These are phyloP conservation scores for Gentiana dahurica DNA, from an alignment of 257 asterid genomes.

Conservation along the genomic window DNA sequence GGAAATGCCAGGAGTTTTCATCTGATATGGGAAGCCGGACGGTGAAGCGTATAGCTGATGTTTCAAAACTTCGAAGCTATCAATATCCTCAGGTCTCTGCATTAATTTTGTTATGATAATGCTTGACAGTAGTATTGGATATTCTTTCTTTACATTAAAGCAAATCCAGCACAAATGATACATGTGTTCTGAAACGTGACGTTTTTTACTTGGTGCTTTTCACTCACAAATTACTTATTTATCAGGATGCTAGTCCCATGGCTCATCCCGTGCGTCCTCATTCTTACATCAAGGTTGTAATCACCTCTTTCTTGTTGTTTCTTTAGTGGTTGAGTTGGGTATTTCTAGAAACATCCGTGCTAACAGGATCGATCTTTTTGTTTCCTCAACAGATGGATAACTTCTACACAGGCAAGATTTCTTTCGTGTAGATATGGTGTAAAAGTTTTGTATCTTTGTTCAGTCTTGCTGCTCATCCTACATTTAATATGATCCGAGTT, in stretches of 20 bases:
- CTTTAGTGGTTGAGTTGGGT: conserved; percentile 2
- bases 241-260: conserved; percentile 88
- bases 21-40: conserved; percentile 86
- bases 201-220: conserved; percentile 2
- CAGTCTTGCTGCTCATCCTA: background rate
- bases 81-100: conserved; percentile 73
- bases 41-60: conserved; percentile 71
- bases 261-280: conserved; percentile 90
- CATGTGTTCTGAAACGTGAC: background rate
- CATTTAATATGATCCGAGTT: conserved; percentile 6
- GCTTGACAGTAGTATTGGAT: background rate
- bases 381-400: conserved; percentile 61
- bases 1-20: conserved; percentile 53
- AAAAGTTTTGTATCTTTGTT: no score
- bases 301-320: conserved; percentile 4
- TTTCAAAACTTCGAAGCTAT: conserved; percentile 51
- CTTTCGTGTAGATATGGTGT: background rate
- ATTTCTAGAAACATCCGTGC: background rate
- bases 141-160: background rate
- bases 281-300: conserved; percentile 61
- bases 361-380: conserved; percentile 11
- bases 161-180: background rate
- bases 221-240: conserved; percentile 14
- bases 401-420: conserved; percentile 70
- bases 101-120: background rate